Percentiles rank a stretch among this genome's conserved stretches.
These are phyloP conservation scores for Capronia epimyces DNA, from an alignment of 2,329 filamentous ascomycete species.

Conservation along the genomic window DNA sequence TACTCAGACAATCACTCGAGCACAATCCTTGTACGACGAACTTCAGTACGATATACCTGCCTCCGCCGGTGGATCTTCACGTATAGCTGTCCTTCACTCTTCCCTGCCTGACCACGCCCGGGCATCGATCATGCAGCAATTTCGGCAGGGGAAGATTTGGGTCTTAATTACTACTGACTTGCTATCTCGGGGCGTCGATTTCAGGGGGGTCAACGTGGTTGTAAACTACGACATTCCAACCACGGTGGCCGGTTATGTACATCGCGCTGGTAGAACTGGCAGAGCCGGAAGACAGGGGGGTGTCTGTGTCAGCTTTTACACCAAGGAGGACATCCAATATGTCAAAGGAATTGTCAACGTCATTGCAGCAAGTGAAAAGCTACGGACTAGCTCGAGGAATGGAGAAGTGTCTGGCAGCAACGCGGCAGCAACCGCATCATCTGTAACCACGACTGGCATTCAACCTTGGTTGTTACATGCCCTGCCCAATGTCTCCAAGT, in stretches of 20 bases:
- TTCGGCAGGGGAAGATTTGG: constrained; percentile 91
- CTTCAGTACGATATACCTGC: constrained; percentile 90
- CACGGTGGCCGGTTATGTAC: constrained; percentile 84
- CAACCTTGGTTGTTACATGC: constrained; percentile 85
- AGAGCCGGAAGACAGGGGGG: constrained; percentile 82
- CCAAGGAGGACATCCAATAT: constrained; percentile 84
- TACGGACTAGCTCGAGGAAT: constrained; percentile 42
- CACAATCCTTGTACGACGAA: constrained; percentile 79
- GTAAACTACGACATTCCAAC: constrained; percentile 96
- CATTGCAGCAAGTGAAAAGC: constrained; percentile 74
- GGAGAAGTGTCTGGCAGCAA: constrained; percentile 38
- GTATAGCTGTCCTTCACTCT: constrained; percentile 86
- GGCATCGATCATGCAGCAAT: constrained; percentile 76
- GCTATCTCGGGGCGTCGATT: constrained; percentile 85
- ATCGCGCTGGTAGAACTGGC: constrained; percentile 86
- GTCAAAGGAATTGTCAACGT: constrained; percentile 92
- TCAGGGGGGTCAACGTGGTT: constrained; percentile 89
- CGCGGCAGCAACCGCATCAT: constrained; percentile 28
- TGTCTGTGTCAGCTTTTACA: constrained; percentile 89
- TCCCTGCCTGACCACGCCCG: constrained; percentile 71
- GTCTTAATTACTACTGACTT: constrained; percentile 94
- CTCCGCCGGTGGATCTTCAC: constrained; percentile 74
- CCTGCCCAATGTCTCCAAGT: constrained; percentile 76
- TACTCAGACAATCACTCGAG: constrained; percentile 89
- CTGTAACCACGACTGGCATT: constrained; percentile 44